A percentile compares a stretch with the other conserved stretches of the same genome.
Conservation (phyloP, 495 filamentous ascomycete species). For the Saxophila tyrrhenica region DNA sequence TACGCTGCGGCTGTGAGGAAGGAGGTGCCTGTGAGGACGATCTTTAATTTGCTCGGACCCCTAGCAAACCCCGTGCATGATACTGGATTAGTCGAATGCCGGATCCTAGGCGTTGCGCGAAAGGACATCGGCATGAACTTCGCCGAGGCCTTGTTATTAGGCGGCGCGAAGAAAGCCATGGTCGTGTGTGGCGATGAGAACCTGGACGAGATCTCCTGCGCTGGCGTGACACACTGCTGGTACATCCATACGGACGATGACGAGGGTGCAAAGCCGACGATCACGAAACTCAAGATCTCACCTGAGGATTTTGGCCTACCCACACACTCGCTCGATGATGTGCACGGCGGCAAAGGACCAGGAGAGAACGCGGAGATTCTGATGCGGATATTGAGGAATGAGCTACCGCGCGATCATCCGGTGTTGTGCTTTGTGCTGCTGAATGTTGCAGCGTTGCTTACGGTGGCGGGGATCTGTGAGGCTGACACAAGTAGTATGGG, state of each 20-base stretch:
- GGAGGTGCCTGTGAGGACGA: constrained; percentile 78
- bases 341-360: constrained; percentile 75
- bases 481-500: constrained; percentile 66
- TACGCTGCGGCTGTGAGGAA: constrained; percentile 72
- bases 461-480: constrained; percentile 76
- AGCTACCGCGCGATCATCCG: constrained; percentile 61
- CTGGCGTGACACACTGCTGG: constrained; percentile 81
- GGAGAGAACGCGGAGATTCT: constrained; percentile 79
- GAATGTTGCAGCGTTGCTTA: constrained; percentile 82
- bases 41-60: constrained; percentile 93
- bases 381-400: constrained; percentile 58
- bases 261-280: constrained; percentile 32
- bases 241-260: constrained; percentile 41
- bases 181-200: constrained; percentile 91
- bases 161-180: constrained; percentile 71
- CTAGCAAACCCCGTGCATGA: constrained; percentile 77
- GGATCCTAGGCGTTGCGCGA: constrained; percentile 84
- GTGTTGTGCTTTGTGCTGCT: constrained; percentile 88
- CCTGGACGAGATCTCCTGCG: constrained; percentile 88
- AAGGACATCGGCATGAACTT: constrained; percentile 75
- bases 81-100: constrained; percentile 59
- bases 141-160: constrained; percentile 66
- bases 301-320: constrained; percentile 78
- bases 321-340: constrained; percentile 58
- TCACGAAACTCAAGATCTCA: constrained; percentile 63